Evolutionary conservation across 2,329 filamentous ascomycete genomes (phyloP).

Genomic region (Diaporthe citrichinensis): DNA sequence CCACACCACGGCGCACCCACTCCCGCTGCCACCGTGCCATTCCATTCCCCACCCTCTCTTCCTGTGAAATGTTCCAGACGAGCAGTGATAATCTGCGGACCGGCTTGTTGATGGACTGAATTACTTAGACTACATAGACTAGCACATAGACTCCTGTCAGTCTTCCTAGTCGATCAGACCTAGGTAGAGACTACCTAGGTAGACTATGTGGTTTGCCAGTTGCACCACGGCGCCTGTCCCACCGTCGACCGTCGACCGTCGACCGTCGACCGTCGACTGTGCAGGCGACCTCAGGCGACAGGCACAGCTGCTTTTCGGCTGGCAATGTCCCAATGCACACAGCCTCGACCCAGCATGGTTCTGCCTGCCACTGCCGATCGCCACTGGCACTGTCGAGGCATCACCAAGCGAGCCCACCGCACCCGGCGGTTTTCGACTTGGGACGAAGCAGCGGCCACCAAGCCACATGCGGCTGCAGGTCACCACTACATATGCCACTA

Average conservation of each 20-base stretch:
- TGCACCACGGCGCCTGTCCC: too few species aligned
- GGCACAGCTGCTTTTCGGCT: not conserved
- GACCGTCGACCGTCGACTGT: too few species aligned
- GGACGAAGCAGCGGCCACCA: constrained; percentile 23
- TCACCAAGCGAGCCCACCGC: constrained; percentile 7
- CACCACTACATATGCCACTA: not conserved
- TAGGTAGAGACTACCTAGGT: too few species aligned
- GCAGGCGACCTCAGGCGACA: too few species aligned
- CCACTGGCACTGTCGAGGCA: not conserved
- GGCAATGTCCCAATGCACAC: not conserved
- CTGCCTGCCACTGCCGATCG: constrained; percentile 2
- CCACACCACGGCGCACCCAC: constrained; percentile 13
- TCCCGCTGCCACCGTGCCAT: not conserved
- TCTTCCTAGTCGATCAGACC: too few species aligned
- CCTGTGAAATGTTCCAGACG: not conserved
- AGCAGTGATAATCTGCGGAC: not conserved
- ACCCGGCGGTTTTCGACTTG: constrained; percentile 25
- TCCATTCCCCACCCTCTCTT: not conserved
- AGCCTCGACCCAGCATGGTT: not conserved
- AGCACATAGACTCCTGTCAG: not conserved
- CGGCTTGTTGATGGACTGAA: not conserved
- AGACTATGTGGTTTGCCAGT: too few species aligned
- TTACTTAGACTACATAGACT: too few species aligned
- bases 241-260: too few species aligned
- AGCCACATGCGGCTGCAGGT: not conserved